These are phyloP conservation scores for Rhizoctonia solani DNA, from an alignment of 1,284 basidiomycete species.

Conservation along the genomic window DNA sequence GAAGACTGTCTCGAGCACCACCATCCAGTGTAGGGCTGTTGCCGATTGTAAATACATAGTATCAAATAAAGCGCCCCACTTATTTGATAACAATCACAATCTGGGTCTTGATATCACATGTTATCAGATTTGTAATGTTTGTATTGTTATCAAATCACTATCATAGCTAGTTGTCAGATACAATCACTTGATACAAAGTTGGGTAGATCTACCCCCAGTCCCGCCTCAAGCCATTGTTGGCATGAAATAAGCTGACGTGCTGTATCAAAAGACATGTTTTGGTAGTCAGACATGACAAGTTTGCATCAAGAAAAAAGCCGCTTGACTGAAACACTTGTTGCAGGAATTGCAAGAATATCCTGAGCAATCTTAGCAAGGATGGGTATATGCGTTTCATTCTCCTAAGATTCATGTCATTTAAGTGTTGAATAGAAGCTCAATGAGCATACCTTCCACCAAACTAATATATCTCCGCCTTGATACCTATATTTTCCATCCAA, in stretches of 20 bases:
- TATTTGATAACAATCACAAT: background rate
- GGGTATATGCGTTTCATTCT: background rate
- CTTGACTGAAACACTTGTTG: conserved; percentile 9
- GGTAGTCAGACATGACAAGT: conserved; percentile 4
- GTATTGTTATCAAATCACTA: background rate
- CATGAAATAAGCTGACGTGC: background rate
- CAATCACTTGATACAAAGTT: background rate
- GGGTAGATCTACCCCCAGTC: background rate
- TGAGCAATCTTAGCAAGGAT: conserved; percentile 1
- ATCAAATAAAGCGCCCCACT: background rate
- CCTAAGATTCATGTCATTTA: background rate
- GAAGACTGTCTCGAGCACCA: no score
- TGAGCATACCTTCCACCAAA: conserved; percentile 5
- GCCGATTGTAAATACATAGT: background rate
- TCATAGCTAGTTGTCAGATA: background rate
- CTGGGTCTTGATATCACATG: background rate
- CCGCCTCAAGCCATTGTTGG: conserved; percentile 21
- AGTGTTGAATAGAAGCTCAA: background rate
- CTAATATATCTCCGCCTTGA: background rate
- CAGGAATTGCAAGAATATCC: conserved; percentile 7
- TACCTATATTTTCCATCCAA: background rate
- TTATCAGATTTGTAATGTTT: background rate
- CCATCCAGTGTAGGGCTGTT: background rate
- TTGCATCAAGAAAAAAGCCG: conserved; percentile 19
- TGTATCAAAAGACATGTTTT: conserved; percentile 4